Evolutionary conservation across 2,329 filamentous ascomycete genomes (phyloP).

Genomic region (Colletotrichum sp.): DNA sequence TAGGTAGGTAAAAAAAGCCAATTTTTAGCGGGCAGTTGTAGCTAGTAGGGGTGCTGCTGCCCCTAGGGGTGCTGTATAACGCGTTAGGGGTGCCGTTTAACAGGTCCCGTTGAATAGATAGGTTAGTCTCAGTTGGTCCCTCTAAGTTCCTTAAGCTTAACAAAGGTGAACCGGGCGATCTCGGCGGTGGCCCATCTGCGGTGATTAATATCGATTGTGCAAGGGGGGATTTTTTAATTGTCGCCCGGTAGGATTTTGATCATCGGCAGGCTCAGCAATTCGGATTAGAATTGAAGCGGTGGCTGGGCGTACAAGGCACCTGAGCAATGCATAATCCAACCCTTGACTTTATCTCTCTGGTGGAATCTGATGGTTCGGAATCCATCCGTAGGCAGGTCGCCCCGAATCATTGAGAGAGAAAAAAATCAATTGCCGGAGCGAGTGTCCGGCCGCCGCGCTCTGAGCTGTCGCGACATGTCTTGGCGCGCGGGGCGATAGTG

Average conservation of each 20-base stretch:
- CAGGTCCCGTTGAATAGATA: not conserved
- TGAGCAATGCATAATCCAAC: not conserved
- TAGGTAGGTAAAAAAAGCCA: too few relatives aligned
- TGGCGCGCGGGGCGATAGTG: slow-evolving; percentile 10
- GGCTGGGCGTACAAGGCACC: not conserved
- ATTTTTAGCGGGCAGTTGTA: too few relatives aligned
- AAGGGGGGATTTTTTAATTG: not conserved
- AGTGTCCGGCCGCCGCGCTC: not conserved
- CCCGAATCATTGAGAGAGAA: not conserved
- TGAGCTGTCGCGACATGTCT: not conserved
- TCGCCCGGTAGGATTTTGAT: not conserved
- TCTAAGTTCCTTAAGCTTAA: not conserved
- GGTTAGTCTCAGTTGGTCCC: not conserved
- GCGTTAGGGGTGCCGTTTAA: too few relatives aligned
- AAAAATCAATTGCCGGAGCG: not conserved
- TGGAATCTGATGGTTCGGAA: not conserved
- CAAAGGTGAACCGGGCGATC: not conserved
- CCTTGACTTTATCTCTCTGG: not conserved
- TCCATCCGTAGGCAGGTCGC: not conserved
- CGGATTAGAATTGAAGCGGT: not conserved
- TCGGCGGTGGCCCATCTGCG: not conserved
- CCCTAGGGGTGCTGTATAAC: too few relatives aligned
- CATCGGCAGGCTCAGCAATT: not conserved
- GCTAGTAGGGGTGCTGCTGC: too few relatives aligned
- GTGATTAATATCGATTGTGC: not conserved